Conservation (phyloP, 768 basidiomycete genomes). For the Porphyrellus cyaneotinctus region DNA sequence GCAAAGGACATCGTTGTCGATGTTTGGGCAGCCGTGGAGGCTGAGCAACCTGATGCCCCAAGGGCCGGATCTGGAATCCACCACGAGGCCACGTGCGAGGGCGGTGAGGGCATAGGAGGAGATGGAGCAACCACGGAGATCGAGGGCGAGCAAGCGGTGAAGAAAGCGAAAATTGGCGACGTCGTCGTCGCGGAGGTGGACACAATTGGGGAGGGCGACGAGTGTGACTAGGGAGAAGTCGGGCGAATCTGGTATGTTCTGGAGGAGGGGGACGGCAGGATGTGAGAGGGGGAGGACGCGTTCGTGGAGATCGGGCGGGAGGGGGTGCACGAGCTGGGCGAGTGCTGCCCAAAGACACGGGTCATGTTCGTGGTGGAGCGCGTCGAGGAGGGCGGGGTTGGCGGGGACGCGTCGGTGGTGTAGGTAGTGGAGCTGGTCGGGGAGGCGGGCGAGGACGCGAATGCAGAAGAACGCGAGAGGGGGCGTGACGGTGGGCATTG, state of each 20-base stretch:
- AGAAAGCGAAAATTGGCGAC: constrained; percentile 48
- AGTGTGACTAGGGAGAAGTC: constrained; percentile 64
- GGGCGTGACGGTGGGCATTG: constrained; percentile 34
- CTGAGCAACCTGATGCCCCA: constrained; percentile 58
- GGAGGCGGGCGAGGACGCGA: constrained; percentile 36
- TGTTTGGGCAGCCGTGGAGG: constrained; percentile 48
- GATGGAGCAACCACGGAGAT: constrained; percentile 52
- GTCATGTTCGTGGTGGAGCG: constrained; percentile 35
- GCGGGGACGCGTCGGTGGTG: constrained; percentile 34
- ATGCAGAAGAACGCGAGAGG: constrained; percentile 55
- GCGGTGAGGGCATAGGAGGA: constrained; percentile 49
- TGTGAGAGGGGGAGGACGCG: constrained; percentile 53
- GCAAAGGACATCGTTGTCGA: constrained; percentile 43
- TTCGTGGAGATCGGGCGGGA: constrained; percentile 39
- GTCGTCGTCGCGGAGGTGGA: constrained; percentile 54
- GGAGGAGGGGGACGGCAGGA: constrained; percentile 51
- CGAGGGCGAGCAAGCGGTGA: constrained; percentile 57
- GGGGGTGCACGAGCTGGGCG: constrained; percentile 52
- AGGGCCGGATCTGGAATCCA: constrained; percentile 36
- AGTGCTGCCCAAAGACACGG: constrained; percentile 62
- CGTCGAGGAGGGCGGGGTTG: constrained; percentile 42
- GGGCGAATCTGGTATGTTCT: constrained; percentile 48
- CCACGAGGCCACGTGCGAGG: constrained; percentile 45
- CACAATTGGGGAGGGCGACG: constrained; percentile 53
- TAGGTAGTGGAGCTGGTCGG: constrained; percentile 40